Conservation (phyloP, 2,329 filamentous ascomycete species). For the Fusarium xylarioides region DNA sequence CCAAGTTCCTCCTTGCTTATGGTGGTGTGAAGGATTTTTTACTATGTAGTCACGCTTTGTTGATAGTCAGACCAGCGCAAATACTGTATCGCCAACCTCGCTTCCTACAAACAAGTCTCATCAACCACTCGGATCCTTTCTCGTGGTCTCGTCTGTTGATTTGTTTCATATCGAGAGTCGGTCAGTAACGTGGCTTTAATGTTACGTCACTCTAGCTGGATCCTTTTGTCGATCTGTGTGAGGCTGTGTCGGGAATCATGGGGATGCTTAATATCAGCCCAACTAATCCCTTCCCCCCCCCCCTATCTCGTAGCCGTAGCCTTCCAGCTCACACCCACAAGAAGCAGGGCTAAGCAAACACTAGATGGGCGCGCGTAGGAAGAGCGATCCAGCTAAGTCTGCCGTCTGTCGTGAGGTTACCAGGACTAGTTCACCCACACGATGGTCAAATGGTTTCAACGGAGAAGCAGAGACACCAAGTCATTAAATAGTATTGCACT, state of each 20-base stretch:
- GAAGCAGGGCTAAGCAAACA: background rate
- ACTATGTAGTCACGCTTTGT: background rate
- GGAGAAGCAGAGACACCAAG: background rate
- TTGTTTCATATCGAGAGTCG: background rate
- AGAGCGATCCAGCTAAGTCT: background rate
- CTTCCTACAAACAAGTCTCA: background rate
- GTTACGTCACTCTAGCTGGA: slow-evolving; percentile 27
- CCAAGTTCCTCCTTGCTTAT: background rate
- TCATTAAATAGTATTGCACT: slow-evolving; percentile 11
- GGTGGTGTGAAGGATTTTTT: background rate
- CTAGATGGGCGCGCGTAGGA: background rate
- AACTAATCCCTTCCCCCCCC: background rate
- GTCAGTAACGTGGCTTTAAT: slow-evolving; percentile 15
- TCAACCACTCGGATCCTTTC: slow-evolving; percentile 3
- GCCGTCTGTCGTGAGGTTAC: background rate
- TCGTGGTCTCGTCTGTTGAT: background rate
- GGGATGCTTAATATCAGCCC: slow-evolving; percentile 11
- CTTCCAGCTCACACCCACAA: background rate
- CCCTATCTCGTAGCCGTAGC: background rate
- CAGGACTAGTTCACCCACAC: background rate
- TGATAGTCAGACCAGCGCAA: background rate
- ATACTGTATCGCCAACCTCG: slow-evolving; percentile 11
- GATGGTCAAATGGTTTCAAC: background rate
- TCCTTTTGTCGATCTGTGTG: slow-evolving; percentile 27
- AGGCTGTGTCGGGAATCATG: slow-evolving; percentile 25